phyloP scores from a whole-genome alignment of 768 basidiomycete genomes.

The Sistotremastrum niveocremeum region DNA sequence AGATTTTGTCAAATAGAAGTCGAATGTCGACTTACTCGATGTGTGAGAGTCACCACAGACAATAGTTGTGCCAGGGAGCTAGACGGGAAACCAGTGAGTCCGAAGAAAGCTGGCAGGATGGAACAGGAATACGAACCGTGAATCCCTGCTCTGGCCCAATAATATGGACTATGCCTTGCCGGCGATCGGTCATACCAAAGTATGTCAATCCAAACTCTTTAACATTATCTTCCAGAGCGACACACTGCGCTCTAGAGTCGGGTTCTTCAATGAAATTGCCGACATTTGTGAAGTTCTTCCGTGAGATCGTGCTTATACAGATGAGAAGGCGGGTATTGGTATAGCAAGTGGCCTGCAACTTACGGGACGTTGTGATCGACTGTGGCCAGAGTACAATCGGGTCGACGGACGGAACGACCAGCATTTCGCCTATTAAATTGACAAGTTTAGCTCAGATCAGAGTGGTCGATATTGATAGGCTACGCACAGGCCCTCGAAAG shows the following conservation, averaged over 20 bases:
- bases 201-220: constrained; percentile 87
- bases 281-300: constrained; percentile 62
- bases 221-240: constrained; percentile 78
- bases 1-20: neutral
- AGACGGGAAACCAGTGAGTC: constrained; percentile 3
- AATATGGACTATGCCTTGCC: constrained; percentile 81
- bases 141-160: constrained; percentile 94
- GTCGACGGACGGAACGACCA: constrained; percentile 61
- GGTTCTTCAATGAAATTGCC: constrained; percentile 68
- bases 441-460: constrained; percentile 7
- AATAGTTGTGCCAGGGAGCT: constrained; percentile 68
- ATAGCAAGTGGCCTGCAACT: constrained; percentile 17
- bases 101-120: neutral
- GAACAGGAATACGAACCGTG: constrained; percentile 33
- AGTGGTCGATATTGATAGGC: neutral
- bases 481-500: constrained; percentile 73
- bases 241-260: constrained; percentile 74
- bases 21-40: constrained; percentile 43
- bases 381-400: constrained; percentile 82
- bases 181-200: constrained; percentile 80
- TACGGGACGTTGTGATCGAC: constrained; percentile 84
- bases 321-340: neutral
- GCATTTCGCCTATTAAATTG: constrained; percentile 44
- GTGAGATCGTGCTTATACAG: constrained; percentile 44
- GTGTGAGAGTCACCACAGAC: constrained; percentile 94